A percentile compares a stretch with the other conserved stretches of the same genome.
Conservation (phyloP, 805 yeast species). For the Candida xiaguanensis region DNA sequence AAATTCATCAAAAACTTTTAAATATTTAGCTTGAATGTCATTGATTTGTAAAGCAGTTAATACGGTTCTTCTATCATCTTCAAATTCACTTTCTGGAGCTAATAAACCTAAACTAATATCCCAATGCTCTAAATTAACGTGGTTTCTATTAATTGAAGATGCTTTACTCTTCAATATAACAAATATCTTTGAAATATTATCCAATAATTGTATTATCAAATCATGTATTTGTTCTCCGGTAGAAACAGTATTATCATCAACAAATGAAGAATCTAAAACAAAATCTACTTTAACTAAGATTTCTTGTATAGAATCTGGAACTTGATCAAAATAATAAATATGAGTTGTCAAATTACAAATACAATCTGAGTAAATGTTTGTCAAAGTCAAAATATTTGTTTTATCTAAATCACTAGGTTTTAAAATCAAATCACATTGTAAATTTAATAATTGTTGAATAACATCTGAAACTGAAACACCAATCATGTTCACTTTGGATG, state of each 20-base stretch:
- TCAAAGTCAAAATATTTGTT: conserved; percentile 29
- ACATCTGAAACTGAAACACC: conserved; percentile 85
- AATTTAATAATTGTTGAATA: conserved; percentile 51
- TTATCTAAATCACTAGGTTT: conserved; percentile 18
- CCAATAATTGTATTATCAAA: conserved; percentile 27
- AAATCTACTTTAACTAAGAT: conserved; percentile 46
- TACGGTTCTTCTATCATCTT: conserved; percentile 10
- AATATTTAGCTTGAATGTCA: conserved; percentile 37
- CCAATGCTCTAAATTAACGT: conserved; percentile 43
- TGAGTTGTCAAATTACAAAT: conserved; percentile 72
- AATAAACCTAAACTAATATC: conserved; percentile 35
- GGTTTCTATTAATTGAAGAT: conserved; percentile 38
- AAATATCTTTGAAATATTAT: conserved; percentile 30
- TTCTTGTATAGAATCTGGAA: conserved; percentile 75
- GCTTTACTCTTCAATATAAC: conserved; percentile 26
- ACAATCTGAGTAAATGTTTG: conserved; percentile 47
- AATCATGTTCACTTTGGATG: conserved; percentile 76
- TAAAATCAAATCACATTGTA: conserved; percentile 41
- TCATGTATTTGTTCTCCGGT: conserved; percentile 9
- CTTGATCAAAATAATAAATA: conserved; percentile 82
- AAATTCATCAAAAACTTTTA: conserved; percentile 35
- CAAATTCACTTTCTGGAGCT: conserved; percentile 18
- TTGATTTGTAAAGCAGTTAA: conserved; percentile 22
- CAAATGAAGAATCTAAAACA: conserved; percentile 16
- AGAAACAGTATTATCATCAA: conserved; percentile 9